Evolutionary conservation across 208 protist species (phyloP).

Genomic region (Leishmania mexicana): DNA sequence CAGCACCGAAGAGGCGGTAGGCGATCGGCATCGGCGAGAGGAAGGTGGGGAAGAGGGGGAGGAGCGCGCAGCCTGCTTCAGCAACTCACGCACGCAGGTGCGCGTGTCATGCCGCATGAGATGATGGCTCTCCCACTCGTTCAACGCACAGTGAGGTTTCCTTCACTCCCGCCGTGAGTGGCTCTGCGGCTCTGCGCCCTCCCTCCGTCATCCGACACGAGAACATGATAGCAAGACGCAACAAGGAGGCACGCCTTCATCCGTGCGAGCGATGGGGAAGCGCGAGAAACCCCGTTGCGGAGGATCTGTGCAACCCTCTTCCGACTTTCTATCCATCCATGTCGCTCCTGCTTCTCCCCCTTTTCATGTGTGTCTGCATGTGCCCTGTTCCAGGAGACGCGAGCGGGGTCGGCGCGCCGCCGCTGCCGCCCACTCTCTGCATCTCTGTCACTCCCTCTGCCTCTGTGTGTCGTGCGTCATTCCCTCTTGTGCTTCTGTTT

Average conservation of each 20-base stretch:
- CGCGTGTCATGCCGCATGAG: not conserved
- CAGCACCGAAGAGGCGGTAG: constrained; percentile 9
- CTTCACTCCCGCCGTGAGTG: not conserved
- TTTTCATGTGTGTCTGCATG: not conserved
- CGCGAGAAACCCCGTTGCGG: not conserved
- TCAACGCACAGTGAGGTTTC: not conserved
- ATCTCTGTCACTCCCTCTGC: too few species aligned
- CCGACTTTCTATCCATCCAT: not conserved
- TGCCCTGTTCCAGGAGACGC: not conserved
- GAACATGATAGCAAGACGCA: not conserved
- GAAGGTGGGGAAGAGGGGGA: not conserved
- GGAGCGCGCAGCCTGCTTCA: not conserved
- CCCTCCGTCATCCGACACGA: not conserved
- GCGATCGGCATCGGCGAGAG: not conserved
- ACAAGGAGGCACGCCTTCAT: not conserved
- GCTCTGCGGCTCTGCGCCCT: not conserved
- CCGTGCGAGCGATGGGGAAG: not conserved
- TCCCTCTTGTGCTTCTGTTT: too few species aligned
- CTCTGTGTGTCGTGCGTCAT: too few species aligned
- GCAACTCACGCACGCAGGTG: not conserved
- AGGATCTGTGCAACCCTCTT: not conserved
- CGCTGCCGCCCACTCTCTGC: not conserved
- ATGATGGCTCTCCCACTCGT: not conserved
- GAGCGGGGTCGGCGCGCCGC: too few species aligned
- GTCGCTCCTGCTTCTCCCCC: not conserved